Evolutionary conservation across 306 rosid genomes (phyloP).

Genomic region (Coriaria nepalensis): DNA sequence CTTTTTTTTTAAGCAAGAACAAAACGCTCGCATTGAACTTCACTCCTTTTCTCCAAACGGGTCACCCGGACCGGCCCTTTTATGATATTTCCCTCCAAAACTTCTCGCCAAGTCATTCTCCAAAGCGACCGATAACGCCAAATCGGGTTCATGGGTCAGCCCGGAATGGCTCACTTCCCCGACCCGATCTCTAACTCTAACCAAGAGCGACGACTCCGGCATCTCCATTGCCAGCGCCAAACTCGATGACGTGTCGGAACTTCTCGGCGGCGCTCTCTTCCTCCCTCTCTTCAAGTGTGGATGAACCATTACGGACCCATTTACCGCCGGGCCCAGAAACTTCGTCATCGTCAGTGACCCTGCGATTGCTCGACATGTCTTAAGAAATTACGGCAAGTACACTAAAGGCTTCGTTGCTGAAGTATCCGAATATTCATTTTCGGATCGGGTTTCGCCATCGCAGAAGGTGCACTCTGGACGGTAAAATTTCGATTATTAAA

Average conservation of each 20-base stretch:
- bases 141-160: slow-evolving; percentile 69
- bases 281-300: slow-evolving; percentile 86
- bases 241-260: slow-evolving; percentile 88
- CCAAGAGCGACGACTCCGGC: slow-evolving; percentile 49
- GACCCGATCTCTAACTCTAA: slow-evolving; percentile 32
- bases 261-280: slow-evolving; percentile 85
- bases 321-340: slow-evolving; percentile 83
- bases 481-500: slow-evolving; percentile 21
- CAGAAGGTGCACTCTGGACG: slow-evolving; percentile 96
- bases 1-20: too few species aligned
- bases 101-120: slow-evolving; percentile 21
- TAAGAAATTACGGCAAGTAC: slow-evolving; percentile 64
- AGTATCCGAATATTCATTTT: slow-evolving; percentile 78
- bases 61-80: too few species aligned
- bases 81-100: slow-evolving; percentile 11
- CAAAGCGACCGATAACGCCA: slow-evolving; percentile 16
- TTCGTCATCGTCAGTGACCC: slow-evolving; percentile 94
- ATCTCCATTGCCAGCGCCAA: slow-evolving; percentile 66
- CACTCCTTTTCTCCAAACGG: too few species aligned
- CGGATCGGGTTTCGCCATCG: slow-evolving; percentile 86
- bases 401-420: slow-evolving; percentile 76
- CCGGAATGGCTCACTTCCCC: slow-evolving; percentile 92
- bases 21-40: too few species aligned
- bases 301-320: slow-evolving; percentile 77
- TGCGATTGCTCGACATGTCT: slow-evolving; percentile 76